A percentile compares a stretch with the other conserved stretches of the same genome.
phyloP scores from a whole-genome alignment of 805 yeast genomes.

The Metschnikowia lochheadii region DNA sequence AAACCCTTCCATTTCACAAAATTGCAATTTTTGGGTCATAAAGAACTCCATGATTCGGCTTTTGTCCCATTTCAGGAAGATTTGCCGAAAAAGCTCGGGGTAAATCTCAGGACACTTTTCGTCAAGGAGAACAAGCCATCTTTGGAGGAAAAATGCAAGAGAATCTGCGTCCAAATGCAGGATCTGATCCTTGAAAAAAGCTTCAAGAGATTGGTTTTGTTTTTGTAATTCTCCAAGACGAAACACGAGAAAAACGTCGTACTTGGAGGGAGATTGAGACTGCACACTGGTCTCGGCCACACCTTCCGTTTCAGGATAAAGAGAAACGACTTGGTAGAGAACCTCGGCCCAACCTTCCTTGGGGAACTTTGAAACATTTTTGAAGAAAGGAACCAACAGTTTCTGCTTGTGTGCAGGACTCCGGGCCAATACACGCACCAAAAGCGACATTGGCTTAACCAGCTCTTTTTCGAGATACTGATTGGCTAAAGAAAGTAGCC shows the following conservation, averaged over 20 bases:
- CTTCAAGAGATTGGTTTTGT: neutral
- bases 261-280: neutral
- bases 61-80: neutral
- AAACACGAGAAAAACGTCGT: constrained; percentile 34
- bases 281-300: constrained; percentile 13
- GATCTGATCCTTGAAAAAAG: constrained; percentile 5
- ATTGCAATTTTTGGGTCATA: neutral
- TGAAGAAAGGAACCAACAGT: constrained; percentile 1
- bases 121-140: constrained; percentile 56
- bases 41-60: constrained; percentile 4
- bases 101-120: constrained; percentile 21
- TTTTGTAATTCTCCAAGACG: constrained; percentile 44
- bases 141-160: constrained; percentile 16
- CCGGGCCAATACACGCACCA: constrained; percentile 40
- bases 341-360: constrained; percentile 40
- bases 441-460: constrained; percentile 9
- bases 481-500: constrained; percentile 25
- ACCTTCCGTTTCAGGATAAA: constrained; percentile 26
- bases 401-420: constrained; percentile 21
- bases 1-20: constrained; percentile 13
- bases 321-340: constrained; percentile 43
- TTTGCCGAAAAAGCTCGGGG: constrained; percentile 4
- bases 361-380: constrained; percentile 9
- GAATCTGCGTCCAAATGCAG: constrained; percentile 10
- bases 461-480: constrained; percentile 3